A percentile compares a stretch with the other conserved stretches of the same genome.
Conservation (phyloP, 257 asterid species). For the Jacaranda copaia region DNA sequence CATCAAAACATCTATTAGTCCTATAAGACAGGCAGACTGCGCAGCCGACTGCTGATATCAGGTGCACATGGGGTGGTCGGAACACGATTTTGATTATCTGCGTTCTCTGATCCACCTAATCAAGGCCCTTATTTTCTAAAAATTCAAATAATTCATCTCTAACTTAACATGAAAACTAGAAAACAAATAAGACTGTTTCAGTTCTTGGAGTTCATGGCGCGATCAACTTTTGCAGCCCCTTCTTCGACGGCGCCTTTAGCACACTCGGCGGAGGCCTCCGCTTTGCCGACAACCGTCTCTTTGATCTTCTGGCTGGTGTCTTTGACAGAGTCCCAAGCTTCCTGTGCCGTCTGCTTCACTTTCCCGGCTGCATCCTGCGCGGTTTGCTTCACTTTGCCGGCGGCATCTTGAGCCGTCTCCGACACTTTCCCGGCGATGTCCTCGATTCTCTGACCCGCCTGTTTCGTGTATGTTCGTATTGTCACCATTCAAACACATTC, state of each 20-base stretch:
- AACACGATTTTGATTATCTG: too few relatives aligned
- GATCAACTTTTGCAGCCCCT: conserved; percentile 46
- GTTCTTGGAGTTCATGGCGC: conserved; percentile 41
- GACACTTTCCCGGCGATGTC: conserved; percentile 59
- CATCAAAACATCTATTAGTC: background rate
- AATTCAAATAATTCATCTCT: background rate
- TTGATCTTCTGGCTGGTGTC: conserved; percentile 66
- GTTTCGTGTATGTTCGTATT: background rate
- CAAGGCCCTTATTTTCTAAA: conserved; percentile 25
- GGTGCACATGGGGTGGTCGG: too few relatives aligned
- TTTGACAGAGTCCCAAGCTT: conserved; percentile 63
- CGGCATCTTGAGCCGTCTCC: conserved; percentile 60
- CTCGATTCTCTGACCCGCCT: conserved; percentile 57
- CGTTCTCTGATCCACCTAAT: background rate
- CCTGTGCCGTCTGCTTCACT: conserved; percentile 63
- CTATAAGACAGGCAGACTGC: background rate
- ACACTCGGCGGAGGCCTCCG: conserved; percentile 55
- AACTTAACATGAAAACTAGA: background rate
- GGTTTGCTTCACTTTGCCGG: conserved; percentile 64
- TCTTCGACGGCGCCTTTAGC: conserved; percentile 46
- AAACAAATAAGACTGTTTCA: background rate
- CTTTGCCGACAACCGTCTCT: conserved; percentile 59
- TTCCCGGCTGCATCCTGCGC: conserved; percentile 63
- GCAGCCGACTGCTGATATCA: too few relatives aligned
- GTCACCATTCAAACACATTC: background rate